phyloP scores from a whole-genome alignment of 805 yeast genomes.

The Lipomyces japonicus region DNA sequence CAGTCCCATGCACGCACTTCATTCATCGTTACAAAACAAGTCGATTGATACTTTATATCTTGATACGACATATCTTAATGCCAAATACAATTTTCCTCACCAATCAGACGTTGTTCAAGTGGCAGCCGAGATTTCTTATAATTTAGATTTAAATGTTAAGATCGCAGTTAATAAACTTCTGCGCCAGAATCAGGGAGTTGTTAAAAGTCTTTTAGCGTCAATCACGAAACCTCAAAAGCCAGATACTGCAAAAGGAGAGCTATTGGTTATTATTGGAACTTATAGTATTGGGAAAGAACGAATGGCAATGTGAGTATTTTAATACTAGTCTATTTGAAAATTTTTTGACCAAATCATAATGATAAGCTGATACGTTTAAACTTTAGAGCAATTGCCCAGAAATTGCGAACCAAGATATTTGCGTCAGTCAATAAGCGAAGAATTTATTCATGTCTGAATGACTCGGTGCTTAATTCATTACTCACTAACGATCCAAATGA shows the following conservation, averaged over 20 bases:
- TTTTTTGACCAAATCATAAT: not conserved
- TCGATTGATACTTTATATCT: conserved; percentile 63
- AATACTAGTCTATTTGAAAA: not conserved
- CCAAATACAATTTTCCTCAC: conserved; percentile 69
- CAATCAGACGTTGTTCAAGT: conserved; percentile 64
- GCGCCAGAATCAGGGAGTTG: not conserved
- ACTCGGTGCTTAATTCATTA: conserved; percentile 39
- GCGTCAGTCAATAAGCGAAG: conserved; percentile 49
- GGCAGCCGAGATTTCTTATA: conserved; percentile 52
- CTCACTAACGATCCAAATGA: conserved; percentile 46
- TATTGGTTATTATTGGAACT: conserved; percentile 71
- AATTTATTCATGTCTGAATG: conserved; percentile 48
- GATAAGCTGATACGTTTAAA: not conserved
- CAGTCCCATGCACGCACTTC: conserved; percentile 47
- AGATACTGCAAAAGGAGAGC: conserved; percentile 34
- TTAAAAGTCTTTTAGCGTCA: not conserved
- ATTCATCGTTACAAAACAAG: conserved; percentile 33
- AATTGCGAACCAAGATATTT: conserved; percentile 37
- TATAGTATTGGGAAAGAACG: conserved; percentile 92
- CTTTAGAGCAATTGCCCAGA: conserved; percentile 35
- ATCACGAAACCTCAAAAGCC: conserved; percentile 2
- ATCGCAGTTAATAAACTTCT: conserved; percentile 11
- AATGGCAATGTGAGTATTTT: conserved; percentile 53
- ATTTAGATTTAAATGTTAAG: conserved; percentile 35
- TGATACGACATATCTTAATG: conserved; percentile 86